Evolutionary conservation across 1,284 basidiomycete genomes (phyloP).

Genomic region (Tilletia setariae): DNA sequence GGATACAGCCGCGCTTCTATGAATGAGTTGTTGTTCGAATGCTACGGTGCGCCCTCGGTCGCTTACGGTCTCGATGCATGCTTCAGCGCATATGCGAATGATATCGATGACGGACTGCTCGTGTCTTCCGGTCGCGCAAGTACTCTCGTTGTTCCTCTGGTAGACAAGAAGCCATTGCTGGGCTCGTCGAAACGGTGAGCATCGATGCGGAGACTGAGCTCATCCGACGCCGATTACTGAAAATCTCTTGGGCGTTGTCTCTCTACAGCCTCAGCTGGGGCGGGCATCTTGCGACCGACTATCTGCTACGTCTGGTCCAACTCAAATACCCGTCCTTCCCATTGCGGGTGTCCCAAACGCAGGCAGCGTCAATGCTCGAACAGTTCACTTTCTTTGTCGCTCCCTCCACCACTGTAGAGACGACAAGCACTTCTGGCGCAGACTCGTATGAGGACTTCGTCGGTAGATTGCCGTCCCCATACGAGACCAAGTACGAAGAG

Average conservation of each 20-base stretch:
- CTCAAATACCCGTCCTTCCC: conserved; percentile 91
- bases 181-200: conserved; percentile 41
- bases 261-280: conserved; percentile 82
- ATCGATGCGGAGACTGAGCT: neutral
- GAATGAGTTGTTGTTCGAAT: conserved; percentile 94
- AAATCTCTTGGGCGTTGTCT: neutral
- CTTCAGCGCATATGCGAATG: conserved; percentile 73
- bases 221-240: neutral
- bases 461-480: neutral
- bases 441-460: conserved; percentile 5
- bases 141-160: conserved; percentile 46
- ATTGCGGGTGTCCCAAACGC: conserved; percentile 59
- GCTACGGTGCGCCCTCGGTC: conserved; percentile 80
- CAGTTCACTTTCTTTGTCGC: conserved; percentile 79
- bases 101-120: conserved; percentile 40
- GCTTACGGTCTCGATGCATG: conserved; percentile 86
- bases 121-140: conserved; percentile 42
- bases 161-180: conserved; percentile 41
- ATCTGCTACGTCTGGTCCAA: conserved; percentile 85
- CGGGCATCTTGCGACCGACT: conserved; percentile 80
- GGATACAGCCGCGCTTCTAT: conserved; percentile 85
- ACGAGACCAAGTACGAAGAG: conserved; percentile 76
- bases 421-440: neutral
- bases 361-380: conserved; percentile 77
- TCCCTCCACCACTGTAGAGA: conserved; percentile 22